Evolutionary conservation across 1,139 yeast species (phyloP).

Genomic region (Sugiyamaella novakii): DNA sequence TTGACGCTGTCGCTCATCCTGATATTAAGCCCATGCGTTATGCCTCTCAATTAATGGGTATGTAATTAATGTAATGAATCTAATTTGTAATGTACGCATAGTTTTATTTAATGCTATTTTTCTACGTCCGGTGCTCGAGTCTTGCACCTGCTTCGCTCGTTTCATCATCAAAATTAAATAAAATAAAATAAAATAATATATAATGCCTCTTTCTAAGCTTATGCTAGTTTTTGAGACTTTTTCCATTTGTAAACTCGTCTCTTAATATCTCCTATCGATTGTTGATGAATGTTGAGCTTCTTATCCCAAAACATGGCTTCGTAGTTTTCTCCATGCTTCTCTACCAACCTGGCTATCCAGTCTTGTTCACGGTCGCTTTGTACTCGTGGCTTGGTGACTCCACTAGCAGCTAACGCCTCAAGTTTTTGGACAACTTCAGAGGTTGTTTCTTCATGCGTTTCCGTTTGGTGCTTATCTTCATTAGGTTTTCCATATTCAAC

Average conservation of each 20-base stretch:
- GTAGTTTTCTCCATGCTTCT: slow-evolving; percentile 85
- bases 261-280: slow-evolving; percentile 79
- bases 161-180: not conserved
- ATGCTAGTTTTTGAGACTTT: slow-evolving; percentile 37
- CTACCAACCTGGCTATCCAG: slow-evolving; percentile 67
- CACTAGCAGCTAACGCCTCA: slow-evolving; percentile 64
- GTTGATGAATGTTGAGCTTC: slow-evolving; percentile 80
- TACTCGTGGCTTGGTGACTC: slow-evolving; percentile 54
- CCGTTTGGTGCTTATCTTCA: slow-evolving; percentile 38
- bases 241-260: slow-evolving; percentile 71
- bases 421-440: slow-evolving; percentile 64
- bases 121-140: too few relatives aligned
- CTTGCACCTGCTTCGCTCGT: too few relatives aligned
- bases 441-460: slow-evolving; percentile 31
- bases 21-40: slow-evolving; percentile 95
- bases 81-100: slow-evolving; percentile 13
- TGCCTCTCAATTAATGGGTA: slow-evolving; percentile 49
- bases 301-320: slow-evolving; percentile 91
- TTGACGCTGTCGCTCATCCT: slow-evolving; percentile 87
- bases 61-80: slow-evolving; percentile 16
- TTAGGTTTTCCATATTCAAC: slow-evolving; percentile 64
- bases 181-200: not conserved
- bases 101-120: not conserved
- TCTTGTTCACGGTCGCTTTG: slow-evolving; percentile 73
- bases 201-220: not conserved